Evolutionary conservation across 177 flowering plant species (phyloP), one percentile per base, ranked within the genome.

Genomic region (Telopea speciosissima): DNA sequence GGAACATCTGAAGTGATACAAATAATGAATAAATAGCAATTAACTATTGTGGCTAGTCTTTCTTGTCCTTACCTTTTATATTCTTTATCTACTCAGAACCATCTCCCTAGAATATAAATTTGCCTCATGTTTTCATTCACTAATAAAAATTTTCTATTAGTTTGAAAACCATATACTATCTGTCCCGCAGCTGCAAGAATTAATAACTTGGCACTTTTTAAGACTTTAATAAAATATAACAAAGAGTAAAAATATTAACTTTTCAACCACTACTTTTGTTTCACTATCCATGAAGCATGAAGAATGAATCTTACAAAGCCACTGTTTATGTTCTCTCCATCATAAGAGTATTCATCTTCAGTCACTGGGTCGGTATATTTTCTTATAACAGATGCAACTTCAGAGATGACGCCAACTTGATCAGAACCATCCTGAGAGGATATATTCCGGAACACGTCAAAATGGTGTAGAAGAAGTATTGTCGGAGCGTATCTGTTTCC

Each of bases 381-480:
- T 77, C 88, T 83, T 33, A 94, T 85, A 68, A 87, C 82, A 74
- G 92, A 85, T 78, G 95, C 93, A 79, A 89, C 83, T 85, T 92
- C 97, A 69, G 88, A 81, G 42, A 79, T 74, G 21, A 85, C 74
- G 36, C 97, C 97, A 75, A 77, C 79, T 79, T 86, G 90, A 83
- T 88, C 97, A 81, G 80, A 81, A 66, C 92, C 89, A 75, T 89
- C 98, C n/a, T 78, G 74, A 63, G 98, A 82, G 13, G 74, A 80
- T 64, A 84, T 67, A 77, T 82, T 80, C 26, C 81, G 80, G 69
- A 90, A 91, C 70, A 82, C 88, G 69, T 90, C 93, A 81, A 92
- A 92, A 82, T 87, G 96, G 60, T 88, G 98, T 23, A 94, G 91
- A 69, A 94, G 90, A 77, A 94, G 86, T 76, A 94, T 85, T 65